These are phyloP conservation scores for Yamadazyma conglobata DNA, from an alignment of 1,139 yeast species.

Conservation along the genomic window DNA sequence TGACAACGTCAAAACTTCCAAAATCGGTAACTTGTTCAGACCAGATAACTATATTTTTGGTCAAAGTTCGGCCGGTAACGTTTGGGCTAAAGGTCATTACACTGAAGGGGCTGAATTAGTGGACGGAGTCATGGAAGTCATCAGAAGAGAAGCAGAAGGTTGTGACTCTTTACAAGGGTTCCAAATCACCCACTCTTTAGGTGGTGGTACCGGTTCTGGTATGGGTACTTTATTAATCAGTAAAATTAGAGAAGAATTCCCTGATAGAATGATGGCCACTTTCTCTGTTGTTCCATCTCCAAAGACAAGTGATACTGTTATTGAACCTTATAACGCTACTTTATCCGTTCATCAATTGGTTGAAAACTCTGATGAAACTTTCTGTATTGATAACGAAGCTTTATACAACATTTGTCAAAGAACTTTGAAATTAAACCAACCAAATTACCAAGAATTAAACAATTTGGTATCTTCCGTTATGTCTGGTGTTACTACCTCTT, in stretches of 20 bases:
- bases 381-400: constrained; percentile 94
- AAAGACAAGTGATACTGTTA: constrained; percentile 86
- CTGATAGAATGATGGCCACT: constrained; percentile 95
- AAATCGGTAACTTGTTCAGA: constrained; percentile 79
- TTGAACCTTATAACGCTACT: constrained; percentile 92
- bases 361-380: constrained; percentile 87
- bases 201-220: constrained; percentile 98
- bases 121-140: constrained; percentile 82
- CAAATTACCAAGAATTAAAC: constrained; percentile 75
- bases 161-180: constrained; percentile 92
- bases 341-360: constrained; percentile 89
- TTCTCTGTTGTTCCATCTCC: constrained; percentile 92
- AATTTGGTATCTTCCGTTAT: constrained; percentile 81
- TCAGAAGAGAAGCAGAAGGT: constrained; percentile 91
- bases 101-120: constrained; percentile 95
- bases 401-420: constrained; percentile 83
- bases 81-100: constrained; percentile 96
- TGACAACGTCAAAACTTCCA: constrained; percentile 75
- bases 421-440: constrained; percentile 76
- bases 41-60: constrained; percentile 90
- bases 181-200: constrained; percentile 89
- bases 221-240: constrained; percentile 85
- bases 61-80: constrained; percentile 90
- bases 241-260: constrained; percentile 81
- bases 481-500: constrained; percentile 88